A percentile compares a stretch with the other conserved stretches of the same genome.
These are phyloP conservation scores for Rosa multiflora DNA, from an alignment of 306 rosid species.

Conservation along the genomic window DNA sequence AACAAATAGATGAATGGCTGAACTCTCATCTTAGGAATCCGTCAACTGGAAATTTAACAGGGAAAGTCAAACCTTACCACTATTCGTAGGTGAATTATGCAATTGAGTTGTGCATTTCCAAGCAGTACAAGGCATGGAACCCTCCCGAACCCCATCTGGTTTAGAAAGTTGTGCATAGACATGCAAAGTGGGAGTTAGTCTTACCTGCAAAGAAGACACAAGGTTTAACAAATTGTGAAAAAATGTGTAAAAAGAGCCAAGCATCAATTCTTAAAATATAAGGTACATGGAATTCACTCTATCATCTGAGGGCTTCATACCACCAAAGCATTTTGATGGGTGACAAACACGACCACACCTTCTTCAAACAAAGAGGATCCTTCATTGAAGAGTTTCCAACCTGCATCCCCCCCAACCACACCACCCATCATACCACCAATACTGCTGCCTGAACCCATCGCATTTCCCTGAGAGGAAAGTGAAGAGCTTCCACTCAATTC, in stretches of 20 bases:
- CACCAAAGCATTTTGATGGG: slow-evolving; percentile 94
- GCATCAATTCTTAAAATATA: slow-evolving; percentile 31
- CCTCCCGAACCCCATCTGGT: slow-evolving; percentile 93
- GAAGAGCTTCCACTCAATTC: slow-evolving; percentile 64
- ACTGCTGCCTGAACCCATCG: slow-evolving; percentile 61
- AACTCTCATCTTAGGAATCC: slow-evolving; percentile 1
- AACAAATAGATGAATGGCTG: neutral
- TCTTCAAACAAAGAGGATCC: slow-evolving; percentile 81
- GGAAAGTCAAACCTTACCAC: slow-evolving; percentile 48
- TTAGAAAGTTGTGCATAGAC: slow-evolving; percentile 74
- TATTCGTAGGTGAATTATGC: slow-evolving; percentile 43
- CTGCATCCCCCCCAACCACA: slow-evolving; percentile 91
- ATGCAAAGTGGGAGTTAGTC: slow-evolving; percentile 70
- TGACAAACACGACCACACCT: slow-evolving; percentile 92
- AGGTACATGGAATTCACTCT: slow-evolving; percentile 35
- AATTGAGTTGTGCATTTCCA: slow-evolving; percentile 78
- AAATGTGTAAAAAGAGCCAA: slow-evolving; percentile 23
- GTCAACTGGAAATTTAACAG: slow-evolving; percentile 27
- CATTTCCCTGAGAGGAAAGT: slow-evolving; percentile 55
- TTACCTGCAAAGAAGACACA: slow-evolving; percentile 54
- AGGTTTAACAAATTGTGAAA: slow-evolving; percentile 25
- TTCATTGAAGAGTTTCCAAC: slow-evolving; percentile 97
- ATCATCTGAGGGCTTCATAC: slow-evolving; percentile 68
- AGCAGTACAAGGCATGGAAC: slow-evolving; percentile 95
- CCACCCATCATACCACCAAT: slow-evolving; percentile 96